Conservation (phyloP, 2,329 filamentous ascomycete species). For the Verticillium alfalfae region DNA sequence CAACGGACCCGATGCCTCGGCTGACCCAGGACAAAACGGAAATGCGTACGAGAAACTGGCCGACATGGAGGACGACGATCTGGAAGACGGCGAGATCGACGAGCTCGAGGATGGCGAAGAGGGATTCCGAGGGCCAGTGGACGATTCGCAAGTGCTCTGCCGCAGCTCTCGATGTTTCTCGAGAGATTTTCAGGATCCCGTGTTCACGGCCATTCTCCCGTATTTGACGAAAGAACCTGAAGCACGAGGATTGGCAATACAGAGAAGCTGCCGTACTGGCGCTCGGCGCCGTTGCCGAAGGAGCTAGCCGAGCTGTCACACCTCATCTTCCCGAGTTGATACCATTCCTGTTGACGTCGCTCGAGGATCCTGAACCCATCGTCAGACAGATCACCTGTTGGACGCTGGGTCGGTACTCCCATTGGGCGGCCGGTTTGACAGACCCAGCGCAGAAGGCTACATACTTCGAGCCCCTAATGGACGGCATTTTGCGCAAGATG, state of each 20-base stretch:
- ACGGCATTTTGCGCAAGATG: slow-evolving; percentile 90
- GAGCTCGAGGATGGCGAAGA: slow-evolving; percentile 63
- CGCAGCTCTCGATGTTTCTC: slow-evolving; percentile 89
- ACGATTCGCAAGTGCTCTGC: slow-evolving; percentile 96
- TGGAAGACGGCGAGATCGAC: slow-evolving; percentile 82
- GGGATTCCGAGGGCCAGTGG: slow-evolving; percentile 85
- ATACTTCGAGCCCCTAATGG: slow-evolving; percentile 95
- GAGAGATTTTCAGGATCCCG: slow-evolving; percentile 77
- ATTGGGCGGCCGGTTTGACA: slow-evolving; percentile 77
- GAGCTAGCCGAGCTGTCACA: slow-evolving; percentile 83
- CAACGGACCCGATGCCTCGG: slow-evolving; percentile 47
- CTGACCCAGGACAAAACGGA: slow-evolving; percentile 45
- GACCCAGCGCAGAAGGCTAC: slow-evolving; percentile 62
- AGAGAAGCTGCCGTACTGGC: slow-evolving; percentile 92
- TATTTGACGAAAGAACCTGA: slow-evolving; percentile 88
- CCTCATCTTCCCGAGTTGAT: slow-evolving; percentile 88
- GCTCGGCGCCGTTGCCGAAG: slow-evolving; percentile 89
- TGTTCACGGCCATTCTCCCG: slow-evolving; percentile 88
- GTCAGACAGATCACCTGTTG: slow-evolving; percentile 97
- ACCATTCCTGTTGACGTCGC: slow-evolving; percentile 79
- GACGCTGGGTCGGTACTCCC: slow-evolving; percentile 89
- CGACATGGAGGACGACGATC: slow-evolving; percentile 66
- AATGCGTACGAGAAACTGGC: slow-evolving; percentile 50
- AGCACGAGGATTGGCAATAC: slow-evolving; percentile 83
- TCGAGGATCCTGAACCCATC: slow-evolving; percentile 81